These are phyloP conservation scores for Trichoderma simmonsii DNA, from an alignment of 2,329 filamentous ascomycete genomes.

Conservation along the genomic window DNA sequence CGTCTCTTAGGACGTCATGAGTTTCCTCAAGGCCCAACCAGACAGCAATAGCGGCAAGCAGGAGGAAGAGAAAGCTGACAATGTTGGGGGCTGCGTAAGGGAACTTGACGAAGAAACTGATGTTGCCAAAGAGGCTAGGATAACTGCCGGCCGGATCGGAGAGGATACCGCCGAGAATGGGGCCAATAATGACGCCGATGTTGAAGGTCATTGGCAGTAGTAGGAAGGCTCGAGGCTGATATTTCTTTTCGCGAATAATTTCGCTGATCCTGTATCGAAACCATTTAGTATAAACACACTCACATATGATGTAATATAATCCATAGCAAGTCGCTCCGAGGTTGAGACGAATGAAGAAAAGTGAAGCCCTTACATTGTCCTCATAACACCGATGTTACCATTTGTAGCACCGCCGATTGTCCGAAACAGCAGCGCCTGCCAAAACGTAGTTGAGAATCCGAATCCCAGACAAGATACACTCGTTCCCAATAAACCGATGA, in stretches of 20 bases:
- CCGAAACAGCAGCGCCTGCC: slow-evolving; percentile 69
- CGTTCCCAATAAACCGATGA: slow-evolving; percentile 72
- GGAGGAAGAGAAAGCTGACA: slow-evolving; percentile 48
- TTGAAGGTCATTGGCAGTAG: slow-evolving; percentile 74
- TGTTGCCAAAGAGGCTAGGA: slow-evolving; percentile 47
- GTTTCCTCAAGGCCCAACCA: slow-evolving; percentile 55
- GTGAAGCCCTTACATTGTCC: slow-evolving; percentile 58
- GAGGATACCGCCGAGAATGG: slow-evolving; percentile 65
- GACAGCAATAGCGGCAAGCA: slow-evolving; percentile 41
- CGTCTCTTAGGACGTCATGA: slow-evolving; percentile 42
- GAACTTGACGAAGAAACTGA: slow-evolving; percentile 45
- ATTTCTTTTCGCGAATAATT: slow-evolving; percentile 61
- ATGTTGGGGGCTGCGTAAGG: slow-evolving; percentile 56
- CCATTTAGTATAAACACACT: neutral
- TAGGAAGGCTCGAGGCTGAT: slow-evolving; percentile 69
- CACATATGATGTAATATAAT: neutral
- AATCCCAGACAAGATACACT: slow-evolving; percentile 48
- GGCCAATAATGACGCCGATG: slow-evolving; percentile 69
- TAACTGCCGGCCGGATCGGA: slow-evolving; percentile 63
- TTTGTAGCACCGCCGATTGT: slow-evolving; percentile 69
- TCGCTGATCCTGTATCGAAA: slow-evolving; percentile 53
- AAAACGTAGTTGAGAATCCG: slow-evolving; percentile 62
- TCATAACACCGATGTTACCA: slow-evolving; percentile 69
- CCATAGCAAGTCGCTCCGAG: neutral
- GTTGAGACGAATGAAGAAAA: neutral